Conservation (phyloP, 1,139 yeast genomes). For the Scheffersomyces stambukii region DNA sequence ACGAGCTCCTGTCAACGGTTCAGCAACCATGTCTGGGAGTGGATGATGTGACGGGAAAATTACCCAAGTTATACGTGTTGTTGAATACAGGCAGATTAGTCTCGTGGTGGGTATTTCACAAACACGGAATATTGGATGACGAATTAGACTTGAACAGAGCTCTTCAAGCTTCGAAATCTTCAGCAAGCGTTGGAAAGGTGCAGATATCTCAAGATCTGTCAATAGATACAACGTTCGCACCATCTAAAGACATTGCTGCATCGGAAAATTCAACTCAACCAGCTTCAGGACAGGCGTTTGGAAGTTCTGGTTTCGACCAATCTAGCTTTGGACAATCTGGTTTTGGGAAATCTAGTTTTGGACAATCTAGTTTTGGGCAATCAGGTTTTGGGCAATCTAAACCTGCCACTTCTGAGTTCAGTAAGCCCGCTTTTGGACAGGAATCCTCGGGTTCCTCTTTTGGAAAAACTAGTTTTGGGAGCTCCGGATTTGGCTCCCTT, state of each 20-base stretch:
- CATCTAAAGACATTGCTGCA: too few species aligned
- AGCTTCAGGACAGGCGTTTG: not conserved
- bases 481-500: conserved; percentile 17
- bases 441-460: too few species aligned
- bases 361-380: conserved; percentile 4
- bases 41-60: conserved; percentile 45
- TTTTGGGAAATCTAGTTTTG: conserved; percentile 11
- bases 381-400: not conserved
- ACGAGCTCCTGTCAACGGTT: conserved; percentile 35
- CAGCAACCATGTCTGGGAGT: conserved; percentile 54
- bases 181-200: too few species aligned
- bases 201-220: too few species aligned
- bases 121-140: conserved; percentile 36
- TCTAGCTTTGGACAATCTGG: conserved; percentile 9
- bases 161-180: too few species aligned
- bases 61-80: conserved; percentile 62
- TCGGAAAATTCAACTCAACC: too few species aligned
- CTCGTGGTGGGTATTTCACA: conserved; percentile 63
- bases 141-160: conserved; percentile 20
- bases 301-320: not conserved
- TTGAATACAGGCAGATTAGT: conserved; percentile 60
- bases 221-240: too few species aligned
- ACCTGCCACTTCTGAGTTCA: not conserved
- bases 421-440: conserved; percentile 1
- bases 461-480: conserved; percentile 6